Conservation (phyloP, 441 rosid species). For the Croton setiger region DNA sequence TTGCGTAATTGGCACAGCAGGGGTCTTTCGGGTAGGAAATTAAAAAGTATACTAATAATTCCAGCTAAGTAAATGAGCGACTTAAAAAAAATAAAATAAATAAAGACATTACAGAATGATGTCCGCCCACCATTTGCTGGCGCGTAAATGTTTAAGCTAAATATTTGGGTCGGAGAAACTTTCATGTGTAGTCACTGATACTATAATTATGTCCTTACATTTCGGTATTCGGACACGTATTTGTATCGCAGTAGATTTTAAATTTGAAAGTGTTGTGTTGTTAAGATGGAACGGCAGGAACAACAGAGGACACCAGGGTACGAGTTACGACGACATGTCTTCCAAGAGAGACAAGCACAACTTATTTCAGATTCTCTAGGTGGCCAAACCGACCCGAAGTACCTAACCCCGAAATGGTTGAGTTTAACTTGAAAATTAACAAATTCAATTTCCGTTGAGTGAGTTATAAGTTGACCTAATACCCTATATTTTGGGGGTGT, state of each 20-base stretch:
- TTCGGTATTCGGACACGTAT: background rate
- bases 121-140: slow-evolving; percentile 28
- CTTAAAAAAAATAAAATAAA: slow-evolving; percentile 8
- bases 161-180: slow-evolving; percentile 6
- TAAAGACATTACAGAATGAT: slow-evolving; percentile 16
- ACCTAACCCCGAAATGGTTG: no score
- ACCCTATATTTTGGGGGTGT: no score
- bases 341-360: no score
- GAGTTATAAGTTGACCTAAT: no score
- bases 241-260: background rate
- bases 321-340: no score
- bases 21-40: background rate
- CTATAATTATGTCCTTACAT: background rate
- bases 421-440: no score
- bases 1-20: background rate
- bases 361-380: no score
- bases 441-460: no score
- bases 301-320: no score
- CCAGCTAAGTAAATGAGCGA: background rate
- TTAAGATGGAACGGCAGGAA: no score
- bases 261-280: background rate
- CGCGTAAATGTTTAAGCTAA: slow-evolving; percentile 20
- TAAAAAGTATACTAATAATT: background rate
- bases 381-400: no score
- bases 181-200: slow-evolving; percentile 8